Evolutionary conservation across 805 yeast species (phyloP).

Genomic region (Dipodascus albidus): DNA sequence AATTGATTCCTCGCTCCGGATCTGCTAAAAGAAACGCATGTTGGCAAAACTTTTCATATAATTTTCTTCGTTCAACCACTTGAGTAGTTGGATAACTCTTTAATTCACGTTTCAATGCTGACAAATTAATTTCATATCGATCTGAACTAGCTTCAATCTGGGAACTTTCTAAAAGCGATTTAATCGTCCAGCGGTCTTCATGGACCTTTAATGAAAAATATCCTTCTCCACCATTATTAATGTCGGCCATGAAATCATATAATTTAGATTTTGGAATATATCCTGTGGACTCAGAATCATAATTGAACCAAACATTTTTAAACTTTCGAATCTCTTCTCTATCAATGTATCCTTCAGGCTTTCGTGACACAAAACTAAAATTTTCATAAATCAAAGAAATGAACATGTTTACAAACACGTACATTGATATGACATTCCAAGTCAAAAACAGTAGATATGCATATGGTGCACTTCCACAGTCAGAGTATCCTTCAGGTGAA

Average conservation of each 20-base stretch:
- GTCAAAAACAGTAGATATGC: slow-evolving; percentile 52
- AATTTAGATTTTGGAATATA: slow-evolving; percentile 46
- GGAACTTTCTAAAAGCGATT: slow-evolving; percentile 33
- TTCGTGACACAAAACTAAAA: slow-evolving; percentile 76
- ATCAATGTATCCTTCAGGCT: slow-evolving; percentile 24
- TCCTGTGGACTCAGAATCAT: slow-evolving; percentile 74
- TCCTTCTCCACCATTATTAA: slow-evolving; percentile 39
- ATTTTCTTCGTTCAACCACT: slow-evolving; percentile 39
- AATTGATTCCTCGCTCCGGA: slow-evolving; percentile 51
- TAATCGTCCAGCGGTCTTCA: slow-evolving; percentile 43
- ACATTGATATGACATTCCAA: slow-evolving; percentile 92
- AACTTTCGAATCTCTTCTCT: slow-evolving; percentile 59
- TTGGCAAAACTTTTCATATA: slow-evolving; percentile 57
- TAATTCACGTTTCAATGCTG: slow-evolving; percentile 41
- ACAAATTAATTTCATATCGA: slow-evolving; percentile 34
- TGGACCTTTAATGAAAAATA: slow-evolving; percentile 62
- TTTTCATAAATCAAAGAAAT: slow-evolving; percentile 81
- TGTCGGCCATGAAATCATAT: slow-evolving; percentile 44
- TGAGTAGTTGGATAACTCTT: slow-evolving; percentile 42
- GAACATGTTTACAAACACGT: slow-evolving; percentile 82
- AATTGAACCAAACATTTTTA: slow-evolving; percentile 60
- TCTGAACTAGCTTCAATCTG: slow-evolving; percentile 29
- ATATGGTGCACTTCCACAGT: slow-evolving; percentile 61
- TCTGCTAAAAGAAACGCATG: slow-evolving; percentile 54
- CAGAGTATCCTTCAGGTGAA: slow-evolving; percentile 33